phyloP scores from a whole-genome alignment of 116 monocot species.

The Dioscorea cayenensis region DNA sequence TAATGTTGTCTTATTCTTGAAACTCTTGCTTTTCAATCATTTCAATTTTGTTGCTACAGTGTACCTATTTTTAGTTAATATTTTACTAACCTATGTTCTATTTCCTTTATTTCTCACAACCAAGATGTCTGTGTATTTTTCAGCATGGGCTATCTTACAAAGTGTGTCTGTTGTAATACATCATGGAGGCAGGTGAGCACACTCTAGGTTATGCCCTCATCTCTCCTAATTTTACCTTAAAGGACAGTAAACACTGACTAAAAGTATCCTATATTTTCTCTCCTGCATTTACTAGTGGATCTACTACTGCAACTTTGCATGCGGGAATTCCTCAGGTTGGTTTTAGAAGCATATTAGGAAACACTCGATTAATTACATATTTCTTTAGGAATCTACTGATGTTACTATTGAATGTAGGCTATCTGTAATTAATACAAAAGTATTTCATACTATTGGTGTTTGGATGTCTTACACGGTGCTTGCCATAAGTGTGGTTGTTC shows the following conservation, averaged over 20 bases:
- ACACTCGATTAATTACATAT: neutral
- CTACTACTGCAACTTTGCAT: conserved; percentile 79
- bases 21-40: neutral
- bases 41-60: neutral
- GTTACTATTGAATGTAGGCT: no score
- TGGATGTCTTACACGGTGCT: neutral
- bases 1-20: neutral
- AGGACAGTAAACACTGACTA: neutral
- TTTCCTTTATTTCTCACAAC: neutral
- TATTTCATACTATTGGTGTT: neutral
- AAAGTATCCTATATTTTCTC: neutral
- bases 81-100: neutral
- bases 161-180: conserved; percentile 81
- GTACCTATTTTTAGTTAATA: neutral
- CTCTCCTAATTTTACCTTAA: neutral
- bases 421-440: no score
- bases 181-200: conserved; percentile 87
- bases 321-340: conserved; percentile 88
- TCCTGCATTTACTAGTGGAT: conserved; percentile 48
- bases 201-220: neutral
- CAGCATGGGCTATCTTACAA: conserved; percentile 82
- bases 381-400: neutral
- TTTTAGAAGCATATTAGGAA: neutral
- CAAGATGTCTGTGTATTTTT: neutral
- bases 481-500: neutral